Evolutionary conservation across 2,329 filamentous ascomycete species (phyloP).

Genomic region (Calonectria honghensis): DNA sequence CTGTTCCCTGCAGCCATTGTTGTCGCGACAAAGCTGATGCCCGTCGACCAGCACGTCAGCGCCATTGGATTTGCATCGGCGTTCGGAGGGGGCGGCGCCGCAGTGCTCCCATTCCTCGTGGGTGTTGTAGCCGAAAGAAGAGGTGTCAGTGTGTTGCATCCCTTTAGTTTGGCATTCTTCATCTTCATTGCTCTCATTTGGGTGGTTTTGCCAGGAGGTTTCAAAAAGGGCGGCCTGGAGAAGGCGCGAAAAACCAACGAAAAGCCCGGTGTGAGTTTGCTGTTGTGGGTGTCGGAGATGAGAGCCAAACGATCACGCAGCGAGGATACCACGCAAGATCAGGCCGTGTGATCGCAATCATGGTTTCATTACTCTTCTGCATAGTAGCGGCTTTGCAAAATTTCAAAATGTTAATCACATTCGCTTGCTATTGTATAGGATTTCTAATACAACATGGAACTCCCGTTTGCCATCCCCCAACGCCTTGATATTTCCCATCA

Average conservation of each 20-base stretch:
- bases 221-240: slow-evolving; percentile 2
- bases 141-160: not conserved
- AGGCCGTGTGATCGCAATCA: not conserved
- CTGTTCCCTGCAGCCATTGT: not conserved
- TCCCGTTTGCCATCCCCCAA: not conserved
- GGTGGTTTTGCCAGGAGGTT: not conserved
- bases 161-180: slow-evolving; percentile 13
- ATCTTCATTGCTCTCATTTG: not conserved
- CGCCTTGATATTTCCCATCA: slow-evolving; percentile 5
- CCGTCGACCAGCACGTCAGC: slow-evolving; percentile 3
- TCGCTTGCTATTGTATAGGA: slow-evolving; percentile 13
- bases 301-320: not conserved
- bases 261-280: not conserved
- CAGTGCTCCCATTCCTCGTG: slow-evolving; percentile 7
- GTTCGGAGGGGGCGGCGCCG: slow-evolving; percentile 3
- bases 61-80: slow-evolving; percentile 12
- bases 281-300: not conserved
- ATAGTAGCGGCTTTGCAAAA: not conserved
- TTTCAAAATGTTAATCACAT: not conserved
- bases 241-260: not conserved
- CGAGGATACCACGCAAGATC: not conserved
- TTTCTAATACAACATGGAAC: not conserved
- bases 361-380: no score
- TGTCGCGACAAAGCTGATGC: not conserved
- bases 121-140: slow-evolving; percentile 1